Conservation (phyloP, 352 stramenopile species). For the Phytopythium delawarense region DNA sequence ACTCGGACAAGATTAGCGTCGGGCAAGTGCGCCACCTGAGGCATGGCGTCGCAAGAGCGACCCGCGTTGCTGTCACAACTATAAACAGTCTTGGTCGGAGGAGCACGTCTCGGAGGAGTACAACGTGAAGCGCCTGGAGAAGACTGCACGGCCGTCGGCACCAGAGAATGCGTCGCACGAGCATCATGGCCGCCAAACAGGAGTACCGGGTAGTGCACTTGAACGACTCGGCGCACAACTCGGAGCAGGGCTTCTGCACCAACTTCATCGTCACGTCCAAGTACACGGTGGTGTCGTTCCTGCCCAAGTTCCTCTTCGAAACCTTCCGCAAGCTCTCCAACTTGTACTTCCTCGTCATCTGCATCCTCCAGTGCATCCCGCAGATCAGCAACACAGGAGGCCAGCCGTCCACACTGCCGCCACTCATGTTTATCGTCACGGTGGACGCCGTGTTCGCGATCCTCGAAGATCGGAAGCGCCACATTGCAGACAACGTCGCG, state of each 20-base stretch:
- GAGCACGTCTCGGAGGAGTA: no score
- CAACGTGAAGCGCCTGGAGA: background rate
- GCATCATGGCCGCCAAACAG: conserved; percentile 9
- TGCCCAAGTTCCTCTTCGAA: conserved; percentile 91
- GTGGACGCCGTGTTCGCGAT: conserved; percentile 87
- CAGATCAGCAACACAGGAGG: conserved; percentile 89
- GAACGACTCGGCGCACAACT: conserved; percentile 51
- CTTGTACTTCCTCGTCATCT: conserved; percentile 92
- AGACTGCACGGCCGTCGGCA: no score
- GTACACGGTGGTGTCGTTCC: conserved; percentile 86
- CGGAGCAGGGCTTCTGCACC: conserved; percentile 59
- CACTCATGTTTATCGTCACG: conserved; percentile 89
- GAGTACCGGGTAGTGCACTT: conserved; percentile 64
- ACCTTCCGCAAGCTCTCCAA: conserved; percentile 91
- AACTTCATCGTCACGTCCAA: conserved; percentile 92
- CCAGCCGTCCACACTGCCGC: conserved; percentile 82
- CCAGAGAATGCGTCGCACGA: background rate
- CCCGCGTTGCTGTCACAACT: background rate
- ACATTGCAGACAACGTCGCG: conserved; percentile 76
- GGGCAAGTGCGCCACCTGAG: background rate
- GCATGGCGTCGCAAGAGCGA: background rate
- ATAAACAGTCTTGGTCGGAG: background rate
- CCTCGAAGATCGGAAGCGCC: conserved; percentile 86
- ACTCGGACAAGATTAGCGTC: background rate
- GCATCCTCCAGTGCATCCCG: conserved; percentile 82